Base-by-base conservation (phyloP, 1,139 yeast species). In the Nakaseomyces delphensis region DNA sequence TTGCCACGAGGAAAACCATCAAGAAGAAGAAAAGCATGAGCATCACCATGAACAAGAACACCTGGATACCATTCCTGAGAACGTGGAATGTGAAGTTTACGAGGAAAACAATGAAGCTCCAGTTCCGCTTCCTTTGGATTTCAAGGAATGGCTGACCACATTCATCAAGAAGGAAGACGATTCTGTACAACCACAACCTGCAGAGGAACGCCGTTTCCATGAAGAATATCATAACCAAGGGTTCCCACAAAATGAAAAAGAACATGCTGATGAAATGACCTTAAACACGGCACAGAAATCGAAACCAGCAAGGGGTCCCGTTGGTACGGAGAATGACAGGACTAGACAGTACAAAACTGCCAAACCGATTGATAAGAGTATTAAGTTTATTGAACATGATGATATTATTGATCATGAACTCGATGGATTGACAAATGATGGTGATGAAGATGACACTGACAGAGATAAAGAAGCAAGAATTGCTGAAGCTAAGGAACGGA, bases 81-180 rank as follows among this genome's bases (percentile, higher is more conserved):
- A 20, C 18, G 15, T 8, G 5, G 45, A 46, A 11, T 32, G 18
- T 21, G 36, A 39, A 19, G 14, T 4, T 14, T 10, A 33, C 11
- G 39, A 24, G 30, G 39, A 23, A 9, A 8, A 36, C 5, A 13
- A 21, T 18, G 14, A 15, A 2, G 14, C 29, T 7, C 50, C 51
- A n/a, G 36, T 46, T 13, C 40, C 31, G 14, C 24, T 45, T 15
- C 49, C 49, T 6, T 27, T 47, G 14, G 48, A 47, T 30, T 49
- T 49, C 40, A 47, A 44, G 28, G 47, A 49, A 36, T 49, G 53
- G 53, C 28, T 49, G 30, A 49, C 53, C 5, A 49, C 50, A n/a
- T 49, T 49, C 32, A 45, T 49, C 11, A 39, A 32, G 9, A 48
- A 47, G 20, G 53, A 48, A n/a, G 41, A 11, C 21, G 33, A 27